Evolutionary conservation across 1,139 yeast species (phyloP).

Genomic region (Yamadazyma oceani): DNA sequence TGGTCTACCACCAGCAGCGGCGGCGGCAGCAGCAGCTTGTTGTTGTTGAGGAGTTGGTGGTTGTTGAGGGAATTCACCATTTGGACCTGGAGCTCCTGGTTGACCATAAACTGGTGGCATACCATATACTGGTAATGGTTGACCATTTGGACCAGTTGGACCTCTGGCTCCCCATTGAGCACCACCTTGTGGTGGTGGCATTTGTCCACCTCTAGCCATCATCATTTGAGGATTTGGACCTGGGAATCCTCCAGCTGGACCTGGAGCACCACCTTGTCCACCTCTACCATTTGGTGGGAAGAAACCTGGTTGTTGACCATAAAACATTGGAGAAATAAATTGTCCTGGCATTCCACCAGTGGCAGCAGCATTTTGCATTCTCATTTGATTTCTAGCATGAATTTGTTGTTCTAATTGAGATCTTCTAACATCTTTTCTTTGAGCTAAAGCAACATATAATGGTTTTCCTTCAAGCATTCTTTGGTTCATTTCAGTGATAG

Average conservation of each 20-base stretch:
- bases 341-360: conserved; percentile 92
- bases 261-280: conserved; percentile 29
- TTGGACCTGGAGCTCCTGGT: conserved; percentile 21
- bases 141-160: conserved; percentile 71
- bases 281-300: conserved; percentile 82
- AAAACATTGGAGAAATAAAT: conserved; percentile 94
- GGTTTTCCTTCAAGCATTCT: conserved; percentile 96
- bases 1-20: conserved; percentile 10
- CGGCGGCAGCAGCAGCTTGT: conserved; percentile 4
- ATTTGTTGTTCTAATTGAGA: conserved; percentile 97
- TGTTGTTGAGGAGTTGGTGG: conserved; percentile 20
- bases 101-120: conserved; percentile 73
- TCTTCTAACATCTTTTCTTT: conserved; percentile 98
- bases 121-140: conserved; percentile 77
- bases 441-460: conserved; percentile 97
- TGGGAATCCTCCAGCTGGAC: conserved; percentile 62
- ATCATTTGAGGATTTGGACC: conserved; percentile 82
- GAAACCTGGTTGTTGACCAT: conserved; percentile 84
- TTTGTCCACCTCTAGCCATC: conserved; percentile 65
- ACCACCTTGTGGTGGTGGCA: conserved; percentile 62
- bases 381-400: conserved; percentile 97
- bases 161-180: conserved; percentile 71
- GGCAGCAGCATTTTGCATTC: conserved; percentile 93
- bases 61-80: conserved; percentile 28
- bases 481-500: conserved; percentile 98